Evolutionary conservation across 75 land plant species (phyloP).

Genomic region (Cunninghamia lanceolata): DNA sequence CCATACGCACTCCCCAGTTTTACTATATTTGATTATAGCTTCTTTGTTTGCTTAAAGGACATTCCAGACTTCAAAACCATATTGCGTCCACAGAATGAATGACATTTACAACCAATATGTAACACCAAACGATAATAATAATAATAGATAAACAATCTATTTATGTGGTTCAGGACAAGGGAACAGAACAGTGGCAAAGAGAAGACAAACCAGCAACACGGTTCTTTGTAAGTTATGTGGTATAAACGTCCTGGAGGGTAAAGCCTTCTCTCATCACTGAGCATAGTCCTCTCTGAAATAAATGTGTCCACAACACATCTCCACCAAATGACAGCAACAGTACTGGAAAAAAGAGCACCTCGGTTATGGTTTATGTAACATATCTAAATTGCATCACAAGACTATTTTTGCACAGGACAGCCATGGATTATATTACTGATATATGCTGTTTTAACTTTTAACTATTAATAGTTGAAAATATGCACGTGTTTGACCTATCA

Average conservation of each 20-base stretch:
- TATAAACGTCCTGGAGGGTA: slow-evolving; percentile 39
- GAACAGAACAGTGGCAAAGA: slow-evolving; percentile 11
- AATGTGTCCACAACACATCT: slow-evolving; percentile 18
- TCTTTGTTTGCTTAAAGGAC: neutral
- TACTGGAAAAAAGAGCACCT: neutral
- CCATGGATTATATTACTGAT: neutral
- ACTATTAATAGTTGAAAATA: neutral
- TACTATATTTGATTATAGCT: neutral
- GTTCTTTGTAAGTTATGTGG: slow-evolving; percentile 36
- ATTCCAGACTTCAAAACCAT: neutral
- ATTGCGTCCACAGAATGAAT: neutral
- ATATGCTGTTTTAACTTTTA: neutral
- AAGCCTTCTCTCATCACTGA: slow-evolving; percentile 19
- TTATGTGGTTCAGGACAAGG: neutral
- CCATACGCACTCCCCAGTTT: neutral
- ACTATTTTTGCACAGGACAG: neutral
- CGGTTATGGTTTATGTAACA: neutral
- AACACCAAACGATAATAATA: neutral
- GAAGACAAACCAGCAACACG: slow-evolving; percentile 13
- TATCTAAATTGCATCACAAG: neutral
- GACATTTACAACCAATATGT: neutral
- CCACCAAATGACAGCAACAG: slow-evolving; percentile 15
- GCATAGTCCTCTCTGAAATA: slow-evolving; percentile 8
- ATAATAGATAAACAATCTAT: neutral
- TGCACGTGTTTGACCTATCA: neutral